Evolutionary conservation across 2,329 filamentous ascomycete genomes (phyloP).

Genomic region (Colletotrichum trifolii): DNA sequence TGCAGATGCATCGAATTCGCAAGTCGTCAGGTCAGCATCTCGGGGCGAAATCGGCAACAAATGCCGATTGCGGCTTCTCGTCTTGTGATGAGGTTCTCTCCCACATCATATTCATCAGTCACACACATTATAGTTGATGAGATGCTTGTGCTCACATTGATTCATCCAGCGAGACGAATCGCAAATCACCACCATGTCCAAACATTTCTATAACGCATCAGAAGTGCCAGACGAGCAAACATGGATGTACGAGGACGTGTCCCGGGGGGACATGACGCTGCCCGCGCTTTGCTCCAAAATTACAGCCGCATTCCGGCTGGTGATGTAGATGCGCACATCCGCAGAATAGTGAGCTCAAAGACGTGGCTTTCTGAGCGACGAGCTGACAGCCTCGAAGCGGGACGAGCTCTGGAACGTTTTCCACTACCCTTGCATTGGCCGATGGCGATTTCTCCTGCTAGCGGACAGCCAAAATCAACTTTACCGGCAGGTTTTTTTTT

Average conservation of each 20-base stretch:
- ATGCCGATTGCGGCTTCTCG: background rate
- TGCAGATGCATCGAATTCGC: no score
- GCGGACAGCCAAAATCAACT: constrained; percentile 52
- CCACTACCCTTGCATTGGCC: constrained; percentile 58
- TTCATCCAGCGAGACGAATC: background rate
- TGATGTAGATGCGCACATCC: constrained; percentile 50
- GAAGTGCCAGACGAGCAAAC: constrained; percentile 10
- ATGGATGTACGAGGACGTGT: constrained; percentile 39
- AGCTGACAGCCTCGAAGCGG: constrained; percentile 46
- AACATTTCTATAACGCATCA: constrained; percentile 2
- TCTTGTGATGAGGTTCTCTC: no score
- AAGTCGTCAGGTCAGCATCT: no score
- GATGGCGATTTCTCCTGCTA: constrained; percentile 61
- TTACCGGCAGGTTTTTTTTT: constrained; percentile 57
- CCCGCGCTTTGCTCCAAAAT: constrained; percentile 49
- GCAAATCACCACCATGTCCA: background rate
- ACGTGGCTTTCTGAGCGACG: constrained; percentile 26
- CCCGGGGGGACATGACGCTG: constrained; percentile 50
- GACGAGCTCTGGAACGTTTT: constrained; percentile 58
- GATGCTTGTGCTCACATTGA: no score
- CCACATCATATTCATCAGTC: no score
- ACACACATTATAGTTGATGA: no score
- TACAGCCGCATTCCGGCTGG: constrained; percentile 52
- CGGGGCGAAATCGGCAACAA: background rate
- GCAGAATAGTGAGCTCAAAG: constrained; percentile 47